Evolutionary conservation across 2,329 filamentous ascomycete genomes (phyloP), one percentile per base, ranked within the genome.

Genomic region (Diaporthe sp.): DNA sequence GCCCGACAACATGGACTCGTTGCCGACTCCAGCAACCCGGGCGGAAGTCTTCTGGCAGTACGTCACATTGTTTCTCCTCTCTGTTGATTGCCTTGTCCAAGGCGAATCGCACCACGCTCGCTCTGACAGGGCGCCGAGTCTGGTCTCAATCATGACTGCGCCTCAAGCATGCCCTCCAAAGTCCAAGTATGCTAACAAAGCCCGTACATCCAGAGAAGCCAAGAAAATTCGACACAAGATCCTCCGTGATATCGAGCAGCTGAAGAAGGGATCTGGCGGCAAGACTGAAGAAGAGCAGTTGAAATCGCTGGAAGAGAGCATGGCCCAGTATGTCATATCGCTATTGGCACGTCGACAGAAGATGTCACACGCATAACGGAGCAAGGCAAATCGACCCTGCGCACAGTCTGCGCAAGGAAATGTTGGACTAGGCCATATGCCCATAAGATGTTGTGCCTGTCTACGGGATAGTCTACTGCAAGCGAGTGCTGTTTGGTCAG

Each of bases 311-410:
- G 83, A 84, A 74, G 76, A 76, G 61, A 80, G 78, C 20, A 78
- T 84, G 71, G 80, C 82, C 60, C 76, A 84, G 83, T 84, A 82
- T 44, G 82, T 72, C 61, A 55, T 20, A 42, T 28, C 37, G 70
- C 42, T 49, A 51, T 42, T 42, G n/a, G 37, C 47, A 55, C 34
- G 49, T 55, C 49, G 34, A 55, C 65, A 28, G 4, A 22, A 55
- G 49, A 70, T 55, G 34, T 28, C 49, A 70, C 65, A 68, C 65
- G 65, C 49, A 65, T 17, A 53, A 51, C 6, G 37, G 42, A 73
- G 42, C 65, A 67, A 25, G 31, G 49, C 34, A 70, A 17, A 28
- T 22, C 65, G 13, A 39, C 22, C 34, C 49, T 39, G 34, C 49
- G 25, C 22, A 55, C n/a, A 55, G 13, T 55, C 17, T 55, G 34